Conservation (phyloP, 208 protist species). For the Leishmania tarentolae region DNA sequence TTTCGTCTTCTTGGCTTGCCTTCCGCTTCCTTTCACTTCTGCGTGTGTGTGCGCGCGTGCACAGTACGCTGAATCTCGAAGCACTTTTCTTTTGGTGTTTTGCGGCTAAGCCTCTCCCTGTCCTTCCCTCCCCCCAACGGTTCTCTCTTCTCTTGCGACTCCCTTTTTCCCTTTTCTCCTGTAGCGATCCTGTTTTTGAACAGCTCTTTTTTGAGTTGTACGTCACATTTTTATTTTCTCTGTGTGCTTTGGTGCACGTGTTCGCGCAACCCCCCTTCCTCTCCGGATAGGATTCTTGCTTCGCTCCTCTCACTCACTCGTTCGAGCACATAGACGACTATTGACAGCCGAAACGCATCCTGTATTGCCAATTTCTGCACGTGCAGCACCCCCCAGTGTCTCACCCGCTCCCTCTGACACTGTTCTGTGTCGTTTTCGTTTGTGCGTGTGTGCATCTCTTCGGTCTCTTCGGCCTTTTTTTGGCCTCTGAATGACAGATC, state of each 20-base stretch:
- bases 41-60: neutral
- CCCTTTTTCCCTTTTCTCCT: neutral
- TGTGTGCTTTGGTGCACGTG: too few relatives aligned
- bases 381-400: too few relatives aligned
- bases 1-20: neutral
- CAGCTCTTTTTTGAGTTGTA: neutral
- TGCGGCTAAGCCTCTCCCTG: neutral
- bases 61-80: neutral
- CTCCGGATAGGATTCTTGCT: neutral
- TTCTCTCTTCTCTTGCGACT: neutral
- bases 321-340: neutral
- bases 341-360: too few relatives aligned
- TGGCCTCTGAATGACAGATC: neutral
- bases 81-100: neutral
- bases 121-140: neutral
- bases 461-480: neutral
- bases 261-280: neutral
- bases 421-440: neutral
- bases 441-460: neutral
- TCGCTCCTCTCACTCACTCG: neutral
- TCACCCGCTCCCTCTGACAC: neutral
- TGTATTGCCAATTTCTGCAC: too few relatives aligned
- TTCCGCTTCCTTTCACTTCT: slow-evolving; percentile 7
- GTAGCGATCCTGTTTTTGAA: neutral
- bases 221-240: too few relatives aligned